Percentiles rank a stretch among this genome's conserved stretches.
These are phyloP conservation scores for Anisodus acutangulus DNA, from an alignment of 257 asterid genomes.

Conservation along the genomic window DNA sequence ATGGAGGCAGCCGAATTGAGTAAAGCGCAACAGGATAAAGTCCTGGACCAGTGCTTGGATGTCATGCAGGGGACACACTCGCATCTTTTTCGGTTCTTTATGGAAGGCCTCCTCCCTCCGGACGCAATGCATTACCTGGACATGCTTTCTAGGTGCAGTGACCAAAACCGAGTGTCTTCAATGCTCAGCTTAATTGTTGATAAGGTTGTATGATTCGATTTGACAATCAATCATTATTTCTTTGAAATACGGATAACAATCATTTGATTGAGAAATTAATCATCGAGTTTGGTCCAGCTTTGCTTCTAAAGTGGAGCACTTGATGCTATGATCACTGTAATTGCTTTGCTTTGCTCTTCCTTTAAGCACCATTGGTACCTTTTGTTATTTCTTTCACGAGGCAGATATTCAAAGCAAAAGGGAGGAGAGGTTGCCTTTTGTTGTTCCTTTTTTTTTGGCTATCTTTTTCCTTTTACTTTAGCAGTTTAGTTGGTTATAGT, in stretches of 20 bases:
- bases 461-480: background rate
- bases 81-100: constrained; percentile 69
- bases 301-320: background rate
- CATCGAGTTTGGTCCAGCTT: background rate
- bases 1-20: constrained; percentile 90
- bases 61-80: constrained; percentile 91
- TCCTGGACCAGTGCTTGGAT: constrained; percentile 74
- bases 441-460: background rate
- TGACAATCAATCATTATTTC: background rate
- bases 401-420: constrained; percentile 24
- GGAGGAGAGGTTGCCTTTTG: constrained; percentile 12
- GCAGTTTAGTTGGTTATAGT: background rate
- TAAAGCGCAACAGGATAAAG: constrained; percentile 68
- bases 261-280: background rate
- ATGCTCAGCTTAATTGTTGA: constrained; percentile 83
- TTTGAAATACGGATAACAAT: background rate
- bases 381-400: constrained; percentile 25
- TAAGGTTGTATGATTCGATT: constrained; percentile 28
- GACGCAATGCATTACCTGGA: constrained; percentile 92
- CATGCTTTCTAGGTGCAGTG: constrained; percentile 69
- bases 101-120: constrained; percentile 89
- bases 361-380: constrained; percentile 5
- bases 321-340: constrained; percentile 17
- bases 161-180: constrained; percentile 64
- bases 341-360: constrained; percentile 10